Evolutionary conservation across 352 stramenopile genomes (phyloP), one percentile per base, ranked within the genome.

Genomic region (Lagenidium sp.): DNA sequence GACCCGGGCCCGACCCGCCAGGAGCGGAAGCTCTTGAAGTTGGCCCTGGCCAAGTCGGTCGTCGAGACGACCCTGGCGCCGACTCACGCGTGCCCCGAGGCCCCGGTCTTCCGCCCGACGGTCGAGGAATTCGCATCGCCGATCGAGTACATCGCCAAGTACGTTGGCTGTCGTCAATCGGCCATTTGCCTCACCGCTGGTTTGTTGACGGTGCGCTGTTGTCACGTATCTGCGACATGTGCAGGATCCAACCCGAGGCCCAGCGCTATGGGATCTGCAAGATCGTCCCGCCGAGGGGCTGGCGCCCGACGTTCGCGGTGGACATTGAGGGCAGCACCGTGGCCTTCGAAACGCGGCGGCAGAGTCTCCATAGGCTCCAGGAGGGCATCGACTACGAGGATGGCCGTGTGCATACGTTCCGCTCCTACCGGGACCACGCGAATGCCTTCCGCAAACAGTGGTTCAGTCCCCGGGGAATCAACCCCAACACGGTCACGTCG

Each of bases 211-310:
- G 16, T n/a, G 36, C 26, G 35, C 5, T 16, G 22, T 11, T 22
- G 29, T 61, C 26, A 57, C 15, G 19, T 30, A 44, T 12, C 40
- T 3, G 6, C 16, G 11, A 21, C 19, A 3, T 35, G 11, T 47
- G 30, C 51, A 84, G 73, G 36, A 85, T 88, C 49, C 71, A 83
- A 50, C 53, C 58, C 15, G 58, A 78, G 28, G 78, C 69, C 0
- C 47, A 70, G 21, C 60, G 53, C 15, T 82, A 70, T 51, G 96
- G 95, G n/a, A 98, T 99, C 41, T 97, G 82, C 62, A 99, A 98
- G 65, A 98, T 99, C 53, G 89, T 98, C 1, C 96, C 96, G 30
- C 96, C 96, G 0, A 52, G 59, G n/a, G 95, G 90, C 11, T 99
- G 92, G 92, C 85, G 85, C 16, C 89, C 87, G 7, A 48, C 63